phyloP scores from a whole-genome alignment of 305 asterid genomes.

The Solanum hybrid region DNA sequence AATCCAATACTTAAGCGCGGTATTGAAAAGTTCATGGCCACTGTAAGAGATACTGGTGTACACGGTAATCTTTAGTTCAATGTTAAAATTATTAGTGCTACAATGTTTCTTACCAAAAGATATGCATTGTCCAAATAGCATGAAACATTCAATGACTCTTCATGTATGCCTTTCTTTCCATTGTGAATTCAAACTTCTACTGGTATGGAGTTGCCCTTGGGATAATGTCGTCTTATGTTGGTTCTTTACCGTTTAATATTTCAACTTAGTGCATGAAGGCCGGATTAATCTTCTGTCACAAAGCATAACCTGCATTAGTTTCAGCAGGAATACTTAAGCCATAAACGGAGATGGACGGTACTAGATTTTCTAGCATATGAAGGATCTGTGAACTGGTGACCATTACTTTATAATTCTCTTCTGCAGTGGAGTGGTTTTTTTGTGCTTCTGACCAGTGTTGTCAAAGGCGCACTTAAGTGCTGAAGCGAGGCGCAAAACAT shows the following conservation, averaged over 20 bases:
- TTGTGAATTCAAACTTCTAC: neutral
- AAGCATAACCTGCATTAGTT: neutral
- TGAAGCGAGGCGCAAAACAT: too few relatives aligned
- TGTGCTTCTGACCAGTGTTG: neutral
- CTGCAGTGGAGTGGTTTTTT: neutral
- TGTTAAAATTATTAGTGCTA: neutral
- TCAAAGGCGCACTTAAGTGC: too few relatives aligned
- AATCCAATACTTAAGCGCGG: conserved; percentile 96
- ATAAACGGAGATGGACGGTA: neutral
- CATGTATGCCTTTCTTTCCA: neutral
- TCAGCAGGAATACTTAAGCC: neutral
- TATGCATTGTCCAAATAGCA: neutral
- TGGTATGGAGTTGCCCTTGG: neutral
- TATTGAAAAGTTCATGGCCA: conserved; percentile 66
- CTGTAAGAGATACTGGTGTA: conserved; percentile 61
- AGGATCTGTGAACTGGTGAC: neutral
- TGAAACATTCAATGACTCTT: neutral
- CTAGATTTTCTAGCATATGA: neutral
- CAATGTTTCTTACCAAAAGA: neutral
- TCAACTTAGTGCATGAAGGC: neutral
- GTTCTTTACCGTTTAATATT: neutral
- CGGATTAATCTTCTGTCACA: neutral
- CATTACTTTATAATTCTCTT: neutral
- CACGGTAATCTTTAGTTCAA: conserved; percentile 17
- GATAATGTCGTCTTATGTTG: neutral